Percentiles rank a stretch among this genome's conserved stretches.
Evolutionary conservation across 208 protist species (phyloP).

Genomic region (Trypanosoma cruzi): DNA sequence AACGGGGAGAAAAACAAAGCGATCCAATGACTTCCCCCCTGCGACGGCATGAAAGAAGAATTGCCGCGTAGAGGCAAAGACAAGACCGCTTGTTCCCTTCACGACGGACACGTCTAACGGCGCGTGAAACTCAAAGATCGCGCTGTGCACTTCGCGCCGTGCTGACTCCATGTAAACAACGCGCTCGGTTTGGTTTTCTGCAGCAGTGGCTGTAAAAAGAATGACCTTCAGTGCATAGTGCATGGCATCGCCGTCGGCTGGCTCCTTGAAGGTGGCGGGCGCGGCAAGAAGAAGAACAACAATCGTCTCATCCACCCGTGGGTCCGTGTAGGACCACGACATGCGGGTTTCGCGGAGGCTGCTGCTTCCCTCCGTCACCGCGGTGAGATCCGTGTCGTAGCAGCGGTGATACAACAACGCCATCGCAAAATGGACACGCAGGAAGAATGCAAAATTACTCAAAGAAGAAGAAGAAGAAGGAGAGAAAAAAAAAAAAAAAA

Average conservation of each 20-base stretch:
- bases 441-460: background rate
- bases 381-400: constrained; percentile 22
- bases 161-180: background rate
- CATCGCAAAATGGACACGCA: background rate
- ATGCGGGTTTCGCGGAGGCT: constrained; percentile 23
- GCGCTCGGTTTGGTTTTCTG: background rate
- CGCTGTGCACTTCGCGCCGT: constrained; percentile 14
- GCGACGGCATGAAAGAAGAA: constrained; percentile 43
- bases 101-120: constrained; percentile 21
- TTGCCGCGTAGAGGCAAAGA: constrained; percentile 51
- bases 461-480: background rate
- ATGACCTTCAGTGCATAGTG: constrained; percentile 22
- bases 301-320: constrained; percentile 14
- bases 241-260: background rate
- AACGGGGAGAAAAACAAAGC: constrained; percentile 20
- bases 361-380: background rate
- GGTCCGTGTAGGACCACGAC: constrained; percentile 29
- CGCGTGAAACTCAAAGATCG: constrained; percentile 28
- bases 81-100: constrained; percentile 36
- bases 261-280: background rate
- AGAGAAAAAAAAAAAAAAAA: constrained; percentile 4
- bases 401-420: constrained; percentile 23
- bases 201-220: constrained; percentile 13
- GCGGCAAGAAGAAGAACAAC: constrained; percentile 22
- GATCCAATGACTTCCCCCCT: constrained; percentile 8